Evolutionary conservation across 495 filamentous ascomycete genomes (phyloP), one percentile per base, ranked within the genome.

Genomic region (Hypoxylon crocopeplum): DNA sequence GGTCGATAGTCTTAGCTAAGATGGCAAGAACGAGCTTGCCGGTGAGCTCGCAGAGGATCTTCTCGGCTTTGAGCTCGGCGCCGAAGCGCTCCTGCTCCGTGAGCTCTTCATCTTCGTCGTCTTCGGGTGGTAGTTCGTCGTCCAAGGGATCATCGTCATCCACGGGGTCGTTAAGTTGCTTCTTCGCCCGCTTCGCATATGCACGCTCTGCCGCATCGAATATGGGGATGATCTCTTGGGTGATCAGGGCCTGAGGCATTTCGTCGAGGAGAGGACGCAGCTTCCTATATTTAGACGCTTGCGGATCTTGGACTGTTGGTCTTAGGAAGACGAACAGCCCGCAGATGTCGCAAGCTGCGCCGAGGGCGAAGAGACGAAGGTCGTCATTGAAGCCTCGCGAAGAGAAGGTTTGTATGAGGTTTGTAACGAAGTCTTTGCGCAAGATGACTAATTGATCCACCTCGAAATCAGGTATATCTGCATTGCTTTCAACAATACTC

Each of bases 1-100:
- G 74, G 56, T 96, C 91, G 37, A 96, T 69, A 13, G 89, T 82
- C 32, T 86, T 84, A 7, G 85, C 91, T 4, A 90, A 77, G 19
- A 95, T 84, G 0, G 87, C 86, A 17, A 95, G 78, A 7, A 97
- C 90, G 27, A 94, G 80, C 62, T 92, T 92, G 32, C 88, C 87
- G 4, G 92, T 84, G 2, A 96, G 77, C 62, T 91, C 88, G 73
- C 93, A 97, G 0, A 98, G 79, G 13, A 85, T 82, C 64, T 93
- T 84, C 69, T 98, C 93, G 1, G 90, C 83, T 30, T 90, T 75
- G 11, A 96, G 75, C 45, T 85, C 81, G 17, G 81, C 80, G 10
- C 79, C 80, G 44, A 83, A 77, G 15, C 79, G 79, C 53, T 87
- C 82, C 21, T 71, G 75, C 6, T 79, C 80, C 7, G 72, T 72